Conservation (phyloP, 305 asterid species). For the Fraxinus latifolia region DNA sequence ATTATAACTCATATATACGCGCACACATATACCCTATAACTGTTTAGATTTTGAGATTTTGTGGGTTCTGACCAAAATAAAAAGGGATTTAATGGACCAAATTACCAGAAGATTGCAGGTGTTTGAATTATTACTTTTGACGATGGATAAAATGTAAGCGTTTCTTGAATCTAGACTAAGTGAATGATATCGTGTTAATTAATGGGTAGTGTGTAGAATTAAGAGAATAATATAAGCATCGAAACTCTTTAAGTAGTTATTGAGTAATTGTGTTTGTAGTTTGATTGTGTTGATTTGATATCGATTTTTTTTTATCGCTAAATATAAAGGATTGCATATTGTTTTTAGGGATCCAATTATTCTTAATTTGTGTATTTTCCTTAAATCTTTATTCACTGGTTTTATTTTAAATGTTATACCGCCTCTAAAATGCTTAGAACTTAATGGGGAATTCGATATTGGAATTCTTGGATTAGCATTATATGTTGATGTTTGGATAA, state of each 20-base stretch:
- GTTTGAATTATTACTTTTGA: background rate
- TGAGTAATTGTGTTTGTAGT: background rate
- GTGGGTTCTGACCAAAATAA: slow-evolving; percentile 5
- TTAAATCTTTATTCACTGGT: background rate
- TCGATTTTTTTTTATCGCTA: background rate
- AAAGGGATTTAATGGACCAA: background rate
- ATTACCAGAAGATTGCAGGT: background rate
- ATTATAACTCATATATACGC: background rate
- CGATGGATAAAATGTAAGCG: slow-evolving; percentile 22
- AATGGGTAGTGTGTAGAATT: background rate
- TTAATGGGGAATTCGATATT: background rate
- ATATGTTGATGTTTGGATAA: background rate
- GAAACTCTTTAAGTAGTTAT: background rate
- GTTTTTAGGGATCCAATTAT: background rate
- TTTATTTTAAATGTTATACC: background rate
- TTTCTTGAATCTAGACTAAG: slow-evolving; percentile 14
- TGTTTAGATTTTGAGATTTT: slow-evolving; percentile 20
- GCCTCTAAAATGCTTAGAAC: background rate
- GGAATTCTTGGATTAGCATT: background rate
- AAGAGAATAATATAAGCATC: background rate
- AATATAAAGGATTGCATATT: background rate
- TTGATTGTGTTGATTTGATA: background rate
- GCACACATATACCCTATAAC: background rate
- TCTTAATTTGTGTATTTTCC: background rate
- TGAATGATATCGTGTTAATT: background rate